Base-by-base conservation (phyloP, 768 basidiomycete genomes). In the Psilocybe subaeruginosa region DNA sequence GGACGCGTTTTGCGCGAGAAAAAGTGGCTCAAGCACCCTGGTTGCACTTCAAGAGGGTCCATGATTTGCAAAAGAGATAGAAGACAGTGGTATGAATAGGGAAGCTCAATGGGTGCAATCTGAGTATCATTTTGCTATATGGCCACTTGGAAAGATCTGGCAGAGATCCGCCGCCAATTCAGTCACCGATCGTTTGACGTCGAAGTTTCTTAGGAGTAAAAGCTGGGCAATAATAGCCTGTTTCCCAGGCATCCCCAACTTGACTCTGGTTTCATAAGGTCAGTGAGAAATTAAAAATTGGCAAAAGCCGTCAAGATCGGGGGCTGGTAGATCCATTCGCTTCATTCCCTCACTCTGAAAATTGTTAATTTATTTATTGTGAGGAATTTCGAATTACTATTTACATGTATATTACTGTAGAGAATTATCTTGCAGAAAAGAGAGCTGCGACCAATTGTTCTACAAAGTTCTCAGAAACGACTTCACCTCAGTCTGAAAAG, bases 11-110 rank as follows among this genome's bases (percentile, higher is more conserved):
- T 68, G 48, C 67, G 66, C 17, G 64, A 49, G 55, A 76, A 74
- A 43, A 78, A 63, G 35, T 63, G 60, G 50, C 69, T 63, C 67
- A 81, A 79, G 65, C 78, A 81, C n/a, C 77, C 76, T 49, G 70
- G 59, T 37, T 69, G 67, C 14, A 59, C 51, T 8, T 65, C 67
- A 58, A 63, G 45, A 31, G 56, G 46, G 54, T 66, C 59, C 74
- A 75, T 74, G 63, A 53, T 49, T 60, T 57, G 54, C 33, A 53
- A 33, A 59, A 51, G 35, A 53, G 58, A 56, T 48, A 60, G 46
- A 48, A 54, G 23, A 48, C 45, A 61, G 59, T 29, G 51, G 58
- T 29, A 45, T 39, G 19, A 60, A 46, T 41, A 45, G 43, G 45
- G 19, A 50, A 51, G 12, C 48, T 30, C 45, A 48, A 41, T 43